These are phyloP conservation scores for Moesziomyces antarcticus DNA, from an alignment of 1,284 basidiomycete genomes.

Conservation along the genomic window DNA sequence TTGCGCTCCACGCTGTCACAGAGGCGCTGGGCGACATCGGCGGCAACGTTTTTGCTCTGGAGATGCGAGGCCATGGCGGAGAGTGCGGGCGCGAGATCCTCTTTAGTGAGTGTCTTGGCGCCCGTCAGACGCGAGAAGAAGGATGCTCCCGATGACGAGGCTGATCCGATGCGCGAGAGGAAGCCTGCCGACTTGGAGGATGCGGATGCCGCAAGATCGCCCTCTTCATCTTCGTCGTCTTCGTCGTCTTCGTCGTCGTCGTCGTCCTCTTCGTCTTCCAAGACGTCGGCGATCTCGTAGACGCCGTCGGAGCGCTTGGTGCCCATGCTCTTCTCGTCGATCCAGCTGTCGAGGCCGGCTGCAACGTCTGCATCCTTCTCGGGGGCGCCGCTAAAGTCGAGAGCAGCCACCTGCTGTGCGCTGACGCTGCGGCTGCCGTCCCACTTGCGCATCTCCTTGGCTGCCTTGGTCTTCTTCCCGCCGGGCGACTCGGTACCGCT, in stretches of 20 bases:
- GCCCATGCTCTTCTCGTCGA: conserved; percentile 80
- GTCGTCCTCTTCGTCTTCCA: conserved; percentile 36
- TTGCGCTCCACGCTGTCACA: conserved; percentile 91
- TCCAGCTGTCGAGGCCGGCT: conserved; percentile 67
- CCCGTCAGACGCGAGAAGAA: conserved; percentile 73
- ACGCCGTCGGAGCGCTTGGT: conserved; percentile 82
- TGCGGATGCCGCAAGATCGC: conserved; percentile 25
- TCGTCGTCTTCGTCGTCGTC: conserved; percentile 72
- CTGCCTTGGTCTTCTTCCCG: conserved; percentile 72
- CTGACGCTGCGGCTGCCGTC: conserved; percentile 78
- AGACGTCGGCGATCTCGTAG: conserved; percentile 93
- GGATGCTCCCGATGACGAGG: conserved; percentile 34
- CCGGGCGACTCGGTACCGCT: conserved; percentile 44
- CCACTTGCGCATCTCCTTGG: conserved; percentile 91
- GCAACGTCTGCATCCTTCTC: conserved; percentile 70
- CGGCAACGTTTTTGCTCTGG: conserved; percentile 98
- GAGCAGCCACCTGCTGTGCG: conserved; percentile 84
- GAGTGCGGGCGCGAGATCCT: conserved; percentile 87
- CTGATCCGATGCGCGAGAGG: conserved; percentile 72
- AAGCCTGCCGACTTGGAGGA: conserved; percentile 69
- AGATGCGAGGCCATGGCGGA: conserved; percentile 96
- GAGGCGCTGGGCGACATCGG: conserved; percentile 91
- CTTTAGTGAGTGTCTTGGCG: conserved; percentile 80
- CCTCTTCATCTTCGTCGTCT: too few species aligned
- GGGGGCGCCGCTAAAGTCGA: conserved; percentile 80